phyloP scores from a whole-genome alignment of 179 eudicot genomes.

The Silene noctiflora region DNA sequence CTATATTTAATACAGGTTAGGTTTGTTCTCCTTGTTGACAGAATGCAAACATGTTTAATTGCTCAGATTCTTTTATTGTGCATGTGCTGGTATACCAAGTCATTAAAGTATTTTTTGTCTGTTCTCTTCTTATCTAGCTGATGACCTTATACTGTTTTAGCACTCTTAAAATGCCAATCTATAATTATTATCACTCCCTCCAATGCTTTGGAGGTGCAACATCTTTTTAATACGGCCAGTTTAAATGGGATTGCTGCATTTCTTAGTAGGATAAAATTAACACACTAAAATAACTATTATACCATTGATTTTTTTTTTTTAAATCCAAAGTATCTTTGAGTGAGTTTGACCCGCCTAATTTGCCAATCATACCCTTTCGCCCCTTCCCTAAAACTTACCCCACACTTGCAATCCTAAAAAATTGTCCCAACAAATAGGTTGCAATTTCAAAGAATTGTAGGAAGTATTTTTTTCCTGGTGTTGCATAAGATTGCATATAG shows the following conservation, averaged over 20 bases:
- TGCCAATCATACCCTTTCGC: not conserved
- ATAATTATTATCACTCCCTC: not conserved
- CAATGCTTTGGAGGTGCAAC: not conserved
- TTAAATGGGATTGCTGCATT: not conserved
- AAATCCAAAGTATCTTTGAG: not conserved
- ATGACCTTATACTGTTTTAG: not conserved
- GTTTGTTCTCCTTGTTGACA: not conserved
- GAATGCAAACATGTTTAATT: not conserved
- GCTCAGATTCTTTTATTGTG: not conserved
- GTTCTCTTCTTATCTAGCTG: conserved; percentile 2
- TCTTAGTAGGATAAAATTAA: not conserved
- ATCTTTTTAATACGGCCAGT: too few relatives aligned
- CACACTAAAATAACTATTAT: not conserved
- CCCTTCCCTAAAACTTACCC: not conserved
- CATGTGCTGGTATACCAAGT: not conserved
- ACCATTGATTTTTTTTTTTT: not conserved
- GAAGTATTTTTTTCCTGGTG: not conserved
- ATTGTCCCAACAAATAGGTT: not conserved
- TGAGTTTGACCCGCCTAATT: not conserved
- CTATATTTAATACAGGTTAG: conserved; percentile 79
- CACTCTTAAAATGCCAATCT: not conserved
- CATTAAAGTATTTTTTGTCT: not conserved
- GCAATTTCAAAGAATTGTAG: not conserved
- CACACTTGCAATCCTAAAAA: not conserved
- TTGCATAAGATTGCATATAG: not conserved